Evolutionary conservation across 495 filamentous ascomycete species (phyloP).

Genomic region (Pseudomonodictys pantanalensis): DNA sequence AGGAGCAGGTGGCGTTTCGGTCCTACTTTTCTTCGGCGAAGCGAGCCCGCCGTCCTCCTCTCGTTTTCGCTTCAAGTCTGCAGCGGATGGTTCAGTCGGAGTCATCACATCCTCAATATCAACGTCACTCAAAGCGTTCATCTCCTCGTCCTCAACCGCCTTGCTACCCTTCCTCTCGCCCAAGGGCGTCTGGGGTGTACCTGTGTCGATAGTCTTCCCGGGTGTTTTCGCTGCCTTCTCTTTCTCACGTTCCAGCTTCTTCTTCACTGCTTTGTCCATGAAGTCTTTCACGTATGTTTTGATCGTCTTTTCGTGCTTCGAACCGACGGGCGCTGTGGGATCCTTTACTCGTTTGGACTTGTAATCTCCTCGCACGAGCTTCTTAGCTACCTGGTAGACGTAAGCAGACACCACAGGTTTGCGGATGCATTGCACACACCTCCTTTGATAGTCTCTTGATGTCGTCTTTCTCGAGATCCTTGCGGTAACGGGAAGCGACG

Average conservation of each 20-base stretch:
- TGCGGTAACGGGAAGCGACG: constrained; percentile 78
- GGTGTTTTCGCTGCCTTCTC: constrained; percentile 57
- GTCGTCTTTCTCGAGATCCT: constrained; percentile 81
- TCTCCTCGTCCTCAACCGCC: constrained; percentile 42
- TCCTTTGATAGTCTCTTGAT: constrained; percentile 86
- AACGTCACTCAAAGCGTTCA: constrained; percentile 51
- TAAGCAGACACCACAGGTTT: not conserved
- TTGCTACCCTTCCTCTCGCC: constrained; percentile 26
- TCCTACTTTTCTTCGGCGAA: constrained; percentile 42
- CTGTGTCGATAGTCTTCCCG: constrained; percentile 40
- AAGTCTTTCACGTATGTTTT: constrained; percentile 77
- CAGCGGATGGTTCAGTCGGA: constrained; percentile 36
- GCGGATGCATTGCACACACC: constrained; percentile 43
- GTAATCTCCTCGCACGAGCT: constrained; percentile 83
- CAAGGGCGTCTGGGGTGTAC: constrained; percentile 6
- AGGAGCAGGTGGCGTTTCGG: constrained; percentile 36
- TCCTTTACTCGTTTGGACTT: constrained; percentile 80
- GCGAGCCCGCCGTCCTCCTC: constrained; percentile 41
- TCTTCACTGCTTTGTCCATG: constrained; percentile 78
- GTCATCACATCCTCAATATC: constrained; percentile 50
- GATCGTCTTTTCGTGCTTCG: constrained; percentile 75
- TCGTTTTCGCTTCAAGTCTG: constrained; percentile 63
- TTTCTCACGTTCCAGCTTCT: constrained; percentile 67
- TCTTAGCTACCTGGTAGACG: constrained; percentile 62
- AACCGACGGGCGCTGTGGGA: constrained; percentile 67